A percentile compares a stretch with the other conserved stretches of the same genome.
Evolutionary conservation across 179 eudicot genomes (phyloP).

Genomic region (Carnegiea gigantea): DNA sequence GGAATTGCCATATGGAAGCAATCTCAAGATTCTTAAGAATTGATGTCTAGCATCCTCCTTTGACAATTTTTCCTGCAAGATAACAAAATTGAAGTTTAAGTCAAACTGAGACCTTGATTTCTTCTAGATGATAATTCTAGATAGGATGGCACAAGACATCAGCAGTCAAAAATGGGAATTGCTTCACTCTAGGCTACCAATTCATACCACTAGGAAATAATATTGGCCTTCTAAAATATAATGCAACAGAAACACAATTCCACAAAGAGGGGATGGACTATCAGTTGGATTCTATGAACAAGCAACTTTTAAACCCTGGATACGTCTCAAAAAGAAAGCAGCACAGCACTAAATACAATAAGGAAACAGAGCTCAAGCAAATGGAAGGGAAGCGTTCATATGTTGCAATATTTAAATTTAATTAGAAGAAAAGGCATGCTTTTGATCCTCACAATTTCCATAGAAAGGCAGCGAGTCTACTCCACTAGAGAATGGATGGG

Average conservation of each 20-base stretch:
- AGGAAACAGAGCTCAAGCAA: background rate
- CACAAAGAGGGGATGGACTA: too few relatives aligned
- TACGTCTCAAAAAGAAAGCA: too few relatives aligned
- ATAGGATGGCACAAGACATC: background rate
- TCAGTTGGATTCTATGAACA: too few relatives aligned
- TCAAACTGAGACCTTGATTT: too few relatives aligned
- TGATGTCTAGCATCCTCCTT: constrained; percentile 98
- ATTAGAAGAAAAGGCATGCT: background rate
- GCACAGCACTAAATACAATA: too few relatives aligned
- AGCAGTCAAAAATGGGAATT: background rate
- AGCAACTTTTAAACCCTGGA: too few relatives aligned
- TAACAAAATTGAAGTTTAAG: background rate
- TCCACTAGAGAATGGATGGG: background rate
- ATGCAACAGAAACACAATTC: background rate
- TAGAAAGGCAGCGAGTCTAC: background rate
- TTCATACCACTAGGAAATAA: background rate
- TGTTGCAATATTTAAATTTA: background rate
- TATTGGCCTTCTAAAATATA: background rate
- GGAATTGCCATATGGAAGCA: constrained; percentile 94
- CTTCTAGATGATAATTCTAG: background rate
- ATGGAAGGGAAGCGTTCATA: background rate
- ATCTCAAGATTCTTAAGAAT: constrained; percentile 76
- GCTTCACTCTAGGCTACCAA: background rate
- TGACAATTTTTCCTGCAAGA: constrained; percentile 70
- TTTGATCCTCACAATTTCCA: background rate